Conservation (phyloP, 2,329 filamentous ascomycete genomes). For the Pleomassaria siparia region DNA sequence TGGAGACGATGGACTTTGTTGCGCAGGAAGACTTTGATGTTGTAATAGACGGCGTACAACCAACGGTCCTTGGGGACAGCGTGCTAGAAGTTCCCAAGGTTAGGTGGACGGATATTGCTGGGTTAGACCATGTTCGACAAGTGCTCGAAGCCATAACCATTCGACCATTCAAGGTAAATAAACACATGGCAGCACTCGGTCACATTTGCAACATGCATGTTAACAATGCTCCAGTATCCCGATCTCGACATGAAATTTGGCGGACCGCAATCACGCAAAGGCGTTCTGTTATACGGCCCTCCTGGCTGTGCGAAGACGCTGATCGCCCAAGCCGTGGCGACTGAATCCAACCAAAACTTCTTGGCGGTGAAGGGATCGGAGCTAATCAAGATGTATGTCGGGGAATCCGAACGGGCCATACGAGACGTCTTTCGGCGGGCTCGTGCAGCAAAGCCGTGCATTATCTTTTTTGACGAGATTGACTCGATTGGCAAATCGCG, state of each 20-base stretch:
- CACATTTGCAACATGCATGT: constrained; percentile 6
- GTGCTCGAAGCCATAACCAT: constrained; percentile 60
- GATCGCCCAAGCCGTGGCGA: constrained; percentile 86
- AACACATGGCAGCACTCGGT: not conserved
- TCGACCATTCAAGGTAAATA: constrained; percentile 57
- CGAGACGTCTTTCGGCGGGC: constrained; percentile 85
- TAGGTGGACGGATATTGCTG: constrained; percentile 84
- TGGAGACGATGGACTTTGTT: constrained; percentile 23
- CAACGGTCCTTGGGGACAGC: constrained; percentile 85
- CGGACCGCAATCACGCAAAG: constrained; percentile 62
- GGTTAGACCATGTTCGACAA: constrained; percentile 73
- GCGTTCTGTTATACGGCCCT: constrained; percentile 85
- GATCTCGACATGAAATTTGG: constrained; percentile 40
- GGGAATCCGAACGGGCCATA: constrained; percentile 85
- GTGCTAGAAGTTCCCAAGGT: constrained; percentile 86
- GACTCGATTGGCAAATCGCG: constrained; percentile 74
- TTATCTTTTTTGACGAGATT: constrained; percentile 97
- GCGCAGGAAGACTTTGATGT: constrained; percentile 59
- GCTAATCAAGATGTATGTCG: constrained; percentile 94
- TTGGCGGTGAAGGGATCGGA: constrained; percentile 92
- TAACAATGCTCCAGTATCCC: constrained; percentile 30
- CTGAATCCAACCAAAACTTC: constrained; percentile 89
- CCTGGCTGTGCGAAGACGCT: constrained; percentile 95
- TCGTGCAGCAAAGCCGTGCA: constrained; percentile 79
- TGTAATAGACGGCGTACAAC: constrained; percentile 70